Conservation (phyloP, 1,139 yeast species). For the Scheffersomyces parashehatae region DNA sequence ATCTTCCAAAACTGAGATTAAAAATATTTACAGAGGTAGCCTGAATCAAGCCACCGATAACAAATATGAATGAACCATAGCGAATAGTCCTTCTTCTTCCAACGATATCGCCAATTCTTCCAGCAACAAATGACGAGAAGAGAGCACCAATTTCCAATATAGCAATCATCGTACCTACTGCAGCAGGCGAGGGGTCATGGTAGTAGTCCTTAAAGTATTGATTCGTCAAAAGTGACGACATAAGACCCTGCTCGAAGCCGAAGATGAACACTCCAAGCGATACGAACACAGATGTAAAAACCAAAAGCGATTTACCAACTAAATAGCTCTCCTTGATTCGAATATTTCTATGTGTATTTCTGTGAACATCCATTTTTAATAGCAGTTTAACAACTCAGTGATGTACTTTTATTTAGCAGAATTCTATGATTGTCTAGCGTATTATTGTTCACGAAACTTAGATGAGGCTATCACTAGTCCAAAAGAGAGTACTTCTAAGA, state of each 20-base stretch:
- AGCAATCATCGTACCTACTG: constrained; percentile 82
- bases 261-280: constrained; percentile 59
- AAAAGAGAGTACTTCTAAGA: too few species aligned
- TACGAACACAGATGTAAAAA: constrained; percentile 60
- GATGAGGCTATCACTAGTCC: too few species aligned
- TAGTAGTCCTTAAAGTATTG: constrained; percentile 72
- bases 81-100: constrained; percentile 83
- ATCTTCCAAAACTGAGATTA: constrained; percentile 68
- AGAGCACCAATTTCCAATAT: constrained; percentile 83
- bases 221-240: constrained; percentile 65
- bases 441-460: too few species aligned
- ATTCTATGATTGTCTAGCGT: too few species aligned
- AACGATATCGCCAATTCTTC: constrained; percentile 72
- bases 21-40: constrained; percentile 52
- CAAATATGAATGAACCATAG: constrained; percentile 78
- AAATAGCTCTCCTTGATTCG: constrained; percentile 43
- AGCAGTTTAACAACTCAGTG: background rate
- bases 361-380: constrained; percentile 15
- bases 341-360: constrained; percentile 25
- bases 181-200: constrained; percentile 65
- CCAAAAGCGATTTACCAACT: constrained; percentile 53
- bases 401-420: too few species aligned
- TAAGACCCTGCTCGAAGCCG: constrained; percentile 65
- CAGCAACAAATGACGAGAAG: constrained; percentile 73
- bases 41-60: constrained; percentile 79